Percentiles rank a stretch among this genome's conserved stretches.
Conservation (phyloP, 2,329 filamentous ascomycete species). For the Penicillium sp. region DNA sequence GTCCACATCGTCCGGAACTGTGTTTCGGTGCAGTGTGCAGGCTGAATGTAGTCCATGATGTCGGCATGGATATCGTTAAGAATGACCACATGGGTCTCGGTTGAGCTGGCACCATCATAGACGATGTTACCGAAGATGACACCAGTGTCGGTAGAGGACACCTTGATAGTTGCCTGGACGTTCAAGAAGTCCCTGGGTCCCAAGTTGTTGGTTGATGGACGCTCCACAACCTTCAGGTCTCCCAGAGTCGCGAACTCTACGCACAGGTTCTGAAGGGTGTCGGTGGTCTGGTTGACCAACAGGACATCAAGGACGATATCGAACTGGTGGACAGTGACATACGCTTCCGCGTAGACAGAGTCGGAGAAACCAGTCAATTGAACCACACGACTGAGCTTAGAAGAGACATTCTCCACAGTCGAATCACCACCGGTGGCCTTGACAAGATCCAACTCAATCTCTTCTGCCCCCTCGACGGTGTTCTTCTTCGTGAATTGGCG, state of each 20-base stretch:
- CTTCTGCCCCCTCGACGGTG: slow-evolving; percentile 75
- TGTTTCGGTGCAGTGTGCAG: slow-evolving; percentile 92
- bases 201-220: slow-evolving; percentile 93
- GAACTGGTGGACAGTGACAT: slow-evolving; percentile 98
- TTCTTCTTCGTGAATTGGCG: slow-evolving; percentile 93
- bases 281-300: slow-evolving; percentile 93
- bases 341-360: slow-evolving; percentile 97
- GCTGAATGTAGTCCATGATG: slow-evolving; percentile 99
- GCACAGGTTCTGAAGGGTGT: slow-evolving; percentile 94
- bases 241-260: slow-evolving; percentile 98
- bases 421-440: slow-evolving; percentile 91
- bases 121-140: slow-evolving; percentile 99
- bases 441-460: slow-evolving; percentile 86
- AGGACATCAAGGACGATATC: slow-evolving; percentile 97
- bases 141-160: slow-evolving; percentile 94
- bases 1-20: slow-evolving; percentile 99
- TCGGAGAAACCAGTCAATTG: slow-evolving; percentile 98
- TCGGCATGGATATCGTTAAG: slow-evolving; percentile 97
- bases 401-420: slow-evolving; percentile 80
- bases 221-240: slow-evolving; percentile 95
- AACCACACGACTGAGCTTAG: slow-evolving; percentile 93
- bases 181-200: slow-evolving; percentile 97
- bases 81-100: slow-evolving; percentile 94
- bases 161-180: slow-evolving; percentile 97
- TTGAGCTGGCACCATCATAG: slow-evolving; percentile 90